Percentiles rank a stretch among this genome's conserved stretches.
phyloP scores from a whole-genome alignment of 1,284 basidiomycete genomes.

The Naganishia liquefaciens region DNA sequence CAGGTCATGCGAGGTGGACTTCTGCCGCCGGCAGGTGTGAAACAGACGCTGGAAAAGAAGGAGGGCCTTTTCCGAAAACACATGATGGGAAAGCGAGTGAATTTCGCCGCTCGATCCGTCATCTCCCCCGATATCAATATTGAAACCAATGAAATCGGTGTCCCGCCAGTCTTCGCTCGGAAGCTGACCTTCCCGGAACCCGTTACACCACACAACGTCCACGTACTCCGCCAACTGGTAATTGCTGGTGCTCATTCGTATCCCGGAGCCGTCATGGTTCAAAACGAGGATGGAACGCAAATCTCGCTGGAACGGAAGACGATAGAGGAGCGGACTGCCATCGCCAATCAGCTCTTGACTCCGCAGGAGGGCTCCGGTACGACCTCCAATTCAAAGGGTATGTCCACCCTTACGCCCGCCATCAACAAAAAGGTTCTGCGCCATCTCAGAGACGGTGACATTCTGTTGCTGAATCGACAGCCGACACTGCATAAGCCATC shows the following conservation, averaged over 20 bases:
- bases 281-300: slow-evolving; percentile 89
- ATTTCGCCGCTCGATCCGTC: slow-evolving; percentile 97
- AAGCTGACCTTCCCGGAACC: slow-evolving; percentile 98
- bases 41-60: slow-evolving; percentile 98
- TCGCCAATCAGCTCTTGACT: slow-evolving; percentile 95
- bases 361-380: slow-evolving; percentile 69
- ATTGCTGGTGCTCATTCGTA: slow-evolving; percentile 87
- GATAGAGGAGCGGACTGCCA: slow-evolving; percentile 84
- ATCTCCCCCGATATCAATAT: slow-evolving; percentile 99
- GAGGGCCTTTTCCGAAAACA: slow-evolving; percentile 97
- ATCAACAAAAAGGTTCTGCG: slow-evolving; percentile 98
- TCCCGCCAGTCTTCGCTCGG: slow-evolving; percentile 95
- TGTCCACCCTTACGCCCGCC: slow-evolving; percentile 69
- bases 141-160: slow-evolving; percentile 97
- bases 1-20: slow-evolving; percentile 80
- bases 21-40: slow-evolving; percentile 90
- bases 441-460: slow-evolving; percentile 92
- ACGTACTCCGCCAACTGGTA: slow-evolving; percentile 84
- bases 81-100: slow-evolving; percentile 99
- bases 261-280: slow-evolving; percentile 92
- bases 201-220: slow-evolving; percentile 87
- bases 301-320: slow-evolving; percentile 81
- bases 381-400: slow-evolving; percentile 58
- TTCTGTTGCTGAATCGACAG: slow-evolving; percentile 95
- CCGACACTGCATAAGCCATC: slow-evolving; percentile 99